Percentiles rank a stretch among this genome's conserved stretches.
Evolutionary conservation across 371 early-diverging fungal species (phyloP).

Genomic region (Mortierella sp.): DNA sequence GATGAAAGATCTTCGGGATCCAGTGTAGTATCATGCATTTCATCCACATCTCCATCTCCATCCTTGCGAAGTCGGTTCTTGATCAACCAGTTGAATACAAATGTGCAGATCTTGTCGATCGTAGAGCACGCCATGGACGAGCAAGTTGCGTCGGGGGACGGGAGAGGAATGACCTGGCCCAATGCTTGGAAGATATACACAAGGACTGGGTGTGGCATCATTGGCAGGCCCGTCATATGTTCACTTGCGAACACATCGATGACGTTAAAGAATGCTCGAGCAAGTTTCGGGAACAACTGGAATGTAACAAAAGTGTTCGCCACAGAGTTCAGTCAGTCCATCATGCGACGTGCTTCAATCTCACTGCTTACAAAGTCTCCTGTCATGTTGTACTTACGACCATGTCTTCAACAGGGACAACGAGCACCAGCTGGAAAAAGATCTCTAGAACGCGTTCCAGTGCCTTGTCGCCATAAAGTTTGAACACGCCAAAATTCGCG

Average conservation of each 20-base stretch:
- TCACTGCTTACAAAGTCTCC: background rate
- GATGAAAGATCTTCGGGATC: constrained; percentile 1
- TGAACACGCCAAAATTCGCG: constrained; percentile 93
- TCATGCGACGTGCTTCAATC: too few species aligned
- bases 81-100: constrained; percentile 73
- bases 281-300: constrained; percentile 74
- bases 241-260: constrained; percentile 74
- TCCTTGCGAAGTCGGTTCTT: constrained; percentile 50
- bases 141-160: constrained; percentile 61
- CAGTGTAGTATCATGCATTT: constrained; percentile 13
- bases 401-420: constrained; percentile 78
- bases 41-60: constrained; percentile 16
- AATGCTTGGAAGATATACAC: constrained; percentile 70
- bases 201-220: constrained; percentile 63
- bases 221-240: constrained; percentile 70
- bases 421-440: constrained; percentile 76
- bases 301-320: background rate
- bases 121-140: constrained; percentile 78
- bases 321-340: too few species aligned
- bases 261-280: constrained; percentile 66
- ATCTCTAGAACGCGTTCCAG: constrained; percentile 76
- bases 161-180: constrained; percentile 63
- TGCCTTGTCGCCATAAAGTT: constrained; percentile 88
- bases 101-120: constrained; percentile 77
- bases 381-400: constrained; percentile 61